A percentile compares a stretch with the other conserved stretches of the same genome.
These are phyloP conservation scores for Apiospora hydei DNA, from an alignment of 2,329 filamentous ascomycete genomes.

Conservation along the genomic window DNA sequence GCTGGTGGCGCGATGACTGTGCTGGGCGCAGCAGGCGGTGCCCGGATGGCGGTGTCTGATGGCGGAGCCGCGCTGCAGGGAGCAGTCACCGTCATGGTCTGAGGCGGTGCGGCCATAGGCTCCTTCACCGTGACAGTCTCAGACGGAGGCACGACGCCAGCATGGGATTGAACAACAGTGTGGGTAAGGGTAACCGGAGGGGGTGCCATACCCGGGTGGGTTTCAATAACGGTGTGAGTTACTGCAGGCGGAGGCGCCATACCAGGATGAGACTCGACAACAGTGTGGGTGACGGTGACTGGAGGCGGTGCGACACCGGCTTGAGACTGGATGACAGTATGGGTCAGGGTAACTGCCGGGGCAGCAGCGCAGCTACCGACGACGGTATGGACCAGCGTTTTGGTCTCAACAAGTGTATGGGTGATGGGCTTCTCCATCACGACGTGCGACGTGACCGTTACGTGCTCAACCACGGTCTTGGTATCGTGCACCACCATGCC, in stretches of 20 bases:
- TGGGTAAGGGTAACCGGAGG: too few relatives aligned
- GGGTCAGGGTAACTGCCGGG: background rate
- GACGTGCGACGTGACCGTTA: conserved; percentile 5
- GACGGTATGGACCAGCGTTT: conserved; percentile 9
- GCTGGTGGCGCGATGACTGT: background rate
- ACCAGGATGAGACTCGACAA: background rate
- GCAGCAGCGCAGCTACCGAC: background rate
- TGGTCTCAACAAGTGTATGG: conserved; percentile 8
- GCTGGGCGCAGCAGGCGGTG: background rate
- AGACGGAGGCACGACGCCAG: too few relatives aligned
- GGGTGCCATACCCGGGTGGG: too few relatives aligned
- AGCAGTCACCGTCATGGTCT: conserved; percentile 8
- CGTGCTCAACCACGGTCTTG: conserved; percentile 1
- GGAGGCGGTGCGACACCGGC: background rate
- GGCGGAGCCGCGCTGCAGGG: background rate
- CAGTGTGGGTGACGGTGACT: background rate
- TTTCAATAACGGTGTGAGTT: too few relatives aligned
- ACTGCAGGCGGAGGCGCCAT: background rate
- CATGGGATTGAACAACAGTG: too few relatives aligned
- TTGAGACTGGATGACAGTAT: background rate
- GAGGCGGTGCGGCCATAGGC: background rate
- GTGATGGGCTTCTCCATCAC: background rate
- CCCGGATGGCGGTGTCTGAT: background rate
- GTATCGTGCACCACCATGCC: conserved; percentile 5
- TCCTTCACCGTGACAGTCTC: conserved; percentile 5